These are phyloP conservation scores for Cicer yamashitae DNA, from an alignment of 306 rosid genomes.

Conservation along the genomic window DNA sequence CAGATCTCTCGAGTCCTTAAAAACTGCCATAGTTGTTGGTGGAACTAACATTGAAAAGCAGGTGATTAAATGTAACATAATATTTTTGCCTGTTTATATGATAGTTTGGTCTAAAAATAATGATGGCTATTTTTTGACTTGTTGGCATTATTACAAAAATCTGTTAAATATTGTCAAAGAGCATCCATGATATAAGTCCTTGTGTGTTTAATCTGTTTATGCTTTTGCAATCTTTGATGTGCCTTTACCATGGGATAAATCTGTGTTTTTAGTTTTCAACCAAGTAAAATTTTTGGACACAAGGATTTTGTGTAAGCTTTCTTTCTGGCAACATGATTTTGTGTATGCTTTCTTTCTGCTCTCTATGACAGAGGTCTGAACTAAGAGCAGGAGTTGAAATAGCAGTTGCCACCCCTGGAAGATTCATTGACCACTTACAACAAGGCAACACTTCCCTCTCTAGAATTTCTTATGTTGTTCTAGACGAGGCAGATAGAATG, in stretches of 20 bases:
- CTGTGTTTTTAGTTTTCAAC: slow-evolving; percentile 25
- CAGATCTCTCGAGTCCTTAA: slow-evolving; percentile 72
- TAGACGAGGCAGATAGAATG: slow-evolving; percentile 94
- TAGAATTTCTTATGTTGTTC: slow-evolving; percentile 81
- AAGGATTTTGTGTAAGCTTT: background rate
- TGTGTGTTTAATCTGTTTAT: slow-evolving; percentile 18
- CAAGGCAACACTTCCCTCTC: slow-evolving; percentile 83
- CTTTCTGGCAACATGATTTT: background rate
- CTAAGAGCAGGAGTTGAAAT: slow-evolving; percentile 81
- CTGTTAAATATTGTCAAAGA: slow-evolving; percentile 31
- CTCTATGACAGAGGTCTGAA: slow-evolving; percentile 70
- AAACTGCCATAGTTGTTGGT: slow-evolving; percentile 87
- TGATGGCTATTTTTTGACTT: slow-evolving; percentile 3
- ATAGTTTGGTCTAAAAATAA: slow-evolving; percentile 24
- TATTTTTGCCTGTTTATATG: slow-evolving; percentile 23
- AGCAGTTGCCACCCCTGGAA: slow-evolving; percentile 90
- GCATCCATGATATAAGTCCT: background rate
- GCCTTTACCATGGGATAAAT: slow-evolving; percentile 22
- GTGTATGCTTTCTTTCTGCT: slow-evolving; percentile 43
- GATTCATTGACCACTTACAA: slow-evolving; percentile 88
- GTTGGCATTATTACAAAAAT: slow-evolving; percentile 4
- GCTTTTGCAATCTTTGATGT: slow-evolving; percentile 5
- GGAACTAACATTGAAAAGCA: slow-evolving; percentile 84
- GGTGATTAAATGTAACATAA: slow-evolving; percentile 55
- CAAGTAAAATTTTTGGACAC: background rate